Percentiles rank a stretch among this genome's conserved stretches.
phyloP scores from a whole-genome alignment of 2,329 filamentous ascomycete genomes.

The Botrytis cinerea region DNA sequence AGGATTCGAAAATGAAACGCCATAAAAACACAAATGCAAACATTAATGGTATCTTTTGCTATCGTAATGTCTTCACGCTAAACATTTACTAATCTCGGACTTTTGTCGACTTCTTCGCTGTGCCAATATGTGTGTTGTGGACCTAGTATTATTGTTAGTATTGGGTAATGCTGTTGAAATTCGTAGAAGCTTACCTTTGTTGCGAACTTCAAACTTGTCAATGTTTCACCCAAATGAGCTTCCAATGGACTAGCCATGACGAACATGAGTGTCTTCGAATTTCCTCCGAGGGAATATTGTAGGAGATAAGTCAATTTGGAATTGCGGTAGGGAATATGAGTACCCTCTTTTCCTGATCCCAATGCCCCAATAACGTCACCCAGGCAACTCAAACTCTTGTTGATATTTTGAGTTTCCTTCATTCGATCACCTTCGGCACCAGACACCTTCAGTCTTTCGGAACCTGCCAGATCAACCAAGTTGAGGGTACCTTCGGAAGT shows the following conservation, averaged over 20 bases:
- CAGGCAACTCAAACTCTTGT: slow-evolving; percentile 87
- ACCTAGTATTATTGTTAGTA: slow-evolving; percentile 50
- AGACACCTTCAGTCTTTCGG: slow-evolving; percentile 85
- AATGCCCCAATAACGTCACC: slow-evolving; percentile 94
- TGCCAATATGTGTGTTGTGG: slow-evolving; percentile 89
- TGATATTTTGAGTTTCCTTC: slow-evolving; percentile 96
- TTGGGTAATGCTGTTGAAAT: slow-evolving; percentile 27
- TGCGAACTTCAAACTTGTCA: slow-evolving; percentile 93
- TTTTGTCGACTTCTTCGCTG: slow-evolving; percentile 75
- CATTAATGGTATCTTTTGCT: slow-evolving; percentile 24
- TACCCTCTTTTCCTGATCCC: slow-evolving; percentile 74
- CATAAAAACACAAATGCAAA: slow-evolving; percentile 18
- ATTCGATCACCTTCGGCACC: slow-evolving; percentile 83
- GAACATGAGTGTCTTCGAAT: slow-evolving; percentile 98
- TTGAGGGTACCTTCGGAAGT: slow-evolving; percentile 92
- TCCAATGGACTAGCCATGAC: slow-evolving; percentile 95
- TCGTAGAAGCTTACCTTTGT: slow-evolving; percentile 67
- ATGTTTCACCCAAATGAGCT: slow-evolving; percentile 85
- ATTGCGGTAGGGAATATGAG: slow-evolving; percentile 91
- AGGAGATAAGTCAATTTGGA: slow-evolving; percentile 95
- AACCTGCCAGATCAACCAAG: slow-evolving; percentile 91
- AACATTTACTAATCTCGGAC: slow-evolving; percentile 44
- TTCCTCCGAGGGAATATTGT: slow-evolving; percentile 91
- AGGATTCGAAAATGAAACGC: slow-evolving; percentile 16
- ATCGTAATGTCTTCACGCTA: slow-evolving; percentile 7